These are phyloP conservation scores for Beauveria asiatica DNA, from an alignment of 2,329 filamentous ascomycete species.

Conservation along the genomic window DNA sequence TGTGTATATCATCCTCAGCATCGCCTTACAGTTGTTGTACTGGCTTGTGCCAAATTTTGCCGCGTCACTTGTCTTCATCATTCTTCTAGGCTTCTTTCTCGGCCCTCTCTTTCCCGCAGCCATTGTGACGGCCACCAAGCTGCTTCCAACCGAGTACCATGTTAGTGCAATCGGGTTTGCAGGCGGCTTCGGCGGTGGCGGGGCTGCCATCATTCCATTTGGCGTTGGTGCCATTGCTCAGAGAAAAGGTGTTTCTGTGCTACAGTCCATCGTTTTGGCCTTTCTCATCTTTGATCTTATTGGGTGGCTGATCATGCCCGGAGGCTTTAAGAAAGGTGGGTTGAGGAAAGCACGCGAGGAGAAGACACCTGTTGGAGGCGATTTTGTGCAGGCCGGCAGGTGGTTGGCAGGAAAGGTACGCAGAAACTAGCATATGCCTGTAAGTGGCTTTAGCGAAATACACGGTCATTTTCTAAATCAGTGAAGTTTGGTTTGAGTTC, in stretches of 20 bases:
- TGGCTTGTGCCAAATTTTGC: conserved; percentile 75
- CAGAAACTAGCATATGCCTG: not conserved
- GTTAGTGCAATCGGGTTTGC: conserved; percentile 76
- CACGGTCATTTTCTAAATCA: not conserved
- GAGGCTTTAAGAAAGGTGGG: conserved; percentile 30
- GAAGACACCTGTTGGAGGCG: conserved; percentile 26
- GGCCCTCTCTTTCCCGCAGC: conserved; percentile 72
- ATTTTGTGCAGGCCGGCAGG: conserved; percentile 16
- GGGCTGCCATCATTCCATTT: conserved; percentile 60
- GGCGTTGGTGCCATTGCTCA: conserved; percentile 60
- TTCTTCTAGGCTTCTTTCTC: conserved; percentile 68
- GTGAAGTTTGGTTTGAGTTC: too few relatives aligned
- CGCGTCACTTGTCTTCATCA: conserved; percentile 62
- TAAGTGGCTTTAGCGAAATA: not conserved
- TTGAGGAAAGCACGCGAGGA: conserved; percentile 32
- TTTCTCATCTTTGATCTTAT: conserved; percentile 36
- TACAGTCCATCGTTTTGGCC: conserved; percentile 48
- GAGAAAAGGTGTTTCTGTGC: conserved; percentile 43
- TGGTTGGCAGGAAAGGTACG: conserved; percentile 14
- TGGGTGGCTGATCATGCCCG: conserved; percentile 38
- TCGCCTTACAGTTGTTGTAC: conserved; percentile 62
- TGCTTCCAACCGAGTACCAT: conserved; percentile 65
- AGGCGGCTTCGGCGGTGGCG: conserved; percentile 66
- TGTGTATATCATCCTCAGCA: conserved; percentile 54
- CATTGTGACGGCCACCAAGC: conserved; percentile 63